These are phyloP conservation scores for Prunus mume DNA, from an alignment of 306 rosid species.

Conservation along the genomic window DNA sequence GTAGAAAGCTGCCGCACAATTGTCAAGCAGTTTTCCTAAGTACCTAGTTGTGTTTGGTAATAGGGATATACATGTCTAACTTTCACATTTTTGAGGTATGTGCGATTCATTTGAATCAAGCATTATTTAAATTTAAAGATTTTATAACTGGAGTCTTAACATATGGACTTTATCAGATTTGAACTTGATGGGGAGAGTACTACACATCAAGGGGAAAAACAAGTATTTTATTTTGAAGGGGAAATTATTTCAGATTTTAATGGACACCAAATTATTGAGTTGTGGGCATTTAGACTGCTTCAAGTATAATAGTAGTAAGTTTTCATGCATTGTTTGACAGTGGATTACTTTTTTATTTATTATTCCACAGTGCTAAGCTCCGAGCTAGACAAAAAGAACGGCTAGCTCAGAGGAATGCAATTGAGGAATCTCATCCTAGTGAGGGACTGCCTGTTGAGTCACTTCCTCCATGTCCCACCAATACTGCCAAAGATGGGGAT, in stretches of 20 bases:
- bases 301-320: background rate
- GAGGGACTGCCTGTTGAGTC: conserved; percentile 49
- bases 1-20: background rate
- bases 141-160: background rate
- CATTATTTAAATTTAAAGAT: background rate
- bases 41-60: background rate
- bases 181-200: background rate
- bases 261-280: background rate
- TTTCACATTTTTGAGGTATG: background rate
- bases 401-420: conserved; percentile 59
- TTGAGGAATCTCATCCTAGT: conserved; percentile 44
- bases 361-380: conserved; percentile 73
- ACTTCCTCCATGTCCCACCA: conserved; percentile 34
- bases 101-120: background rate
- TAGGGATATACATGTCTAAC: background rate
- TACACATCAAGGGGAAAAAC: no score
- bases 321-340: background rate
- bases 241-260: background rate
- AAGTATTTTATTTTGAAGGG: background rate
- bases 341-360: conserved; percentile 22
- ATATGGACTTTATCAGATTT: background rate
- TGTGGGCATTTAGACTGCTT: conserved; percentile 1
- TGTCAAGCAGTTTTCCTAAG: background rate
- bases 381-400: conserved; percentile 91
- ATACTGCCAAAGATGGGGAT: conserved; percentile 46